Percentiles rank a stretch among this genome's conserved stretches.
phyloP scores from a whole-genome alignment of 768 basidiomycete genomes.

The Lactarius psammicola region DNA sequence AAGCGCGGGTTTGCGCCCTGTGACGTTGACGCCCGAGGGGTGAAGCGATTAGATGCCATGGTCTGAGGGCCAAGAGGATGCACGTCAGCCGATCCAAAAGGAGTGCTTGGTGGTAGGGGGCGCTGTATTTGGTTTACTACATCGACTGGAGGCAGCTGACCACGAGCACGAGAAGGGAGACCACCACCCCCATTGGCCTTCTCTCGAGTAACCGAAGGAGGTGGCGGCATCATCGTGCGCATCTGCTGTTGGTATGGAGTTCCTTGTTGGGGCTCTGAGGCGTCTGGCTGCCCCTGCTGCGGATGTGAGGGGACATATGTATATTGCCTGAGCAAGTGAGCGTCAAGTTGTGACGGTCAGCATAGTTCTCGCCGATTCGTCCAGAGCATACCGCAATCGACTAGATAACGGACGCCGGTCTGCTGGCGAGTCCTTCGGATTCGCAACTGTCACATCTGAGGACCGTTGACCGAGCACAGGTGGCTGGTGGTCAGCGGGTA shows the following conservation, averaged over 20 bases:
- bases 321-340: constrained; percentile 52
- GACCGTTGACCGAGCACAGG: constrained; percentile 41
- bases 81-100: constrained; percentile 3
- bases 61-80: background rate
- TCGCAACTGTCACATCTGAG: constrained; percentile 8
- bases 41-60: constrained; percentile 8
- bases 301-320: constrained; percentile 55
- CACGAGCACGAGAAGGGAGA: background rate
- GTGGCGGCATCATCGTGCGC: constrained; percentile 35
- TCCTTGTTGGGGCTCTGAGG: constrained; percentile 33
- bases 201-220: constrained; percentile 30
- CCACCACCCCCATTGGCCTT: background rate
- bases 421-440: constrained; percentile 14
- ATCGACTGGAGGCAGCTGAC: constrained; percentile 8
- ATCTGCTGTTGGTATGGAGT: constrained; percentile 27
- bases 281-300: constrained; percentile 40
- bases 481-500: constrained; percentile 58
- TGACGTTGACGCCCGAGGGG: constrained; percentile 23
- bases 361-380: constrained; percentile 1
- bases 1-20: constrained; percentile 11
- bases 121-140: constrained; percentile 1
- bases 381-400: constrained; percentile 47
- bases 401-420: constrained; percentile 49
- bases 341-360: background rate
- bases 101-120: background rate